A percentile compares a stretch with the other conserved stretches of the same genome.
Conservation (phyloP, 768 basidiomycete species). For the Pleurotus ostreatus region DNA sequence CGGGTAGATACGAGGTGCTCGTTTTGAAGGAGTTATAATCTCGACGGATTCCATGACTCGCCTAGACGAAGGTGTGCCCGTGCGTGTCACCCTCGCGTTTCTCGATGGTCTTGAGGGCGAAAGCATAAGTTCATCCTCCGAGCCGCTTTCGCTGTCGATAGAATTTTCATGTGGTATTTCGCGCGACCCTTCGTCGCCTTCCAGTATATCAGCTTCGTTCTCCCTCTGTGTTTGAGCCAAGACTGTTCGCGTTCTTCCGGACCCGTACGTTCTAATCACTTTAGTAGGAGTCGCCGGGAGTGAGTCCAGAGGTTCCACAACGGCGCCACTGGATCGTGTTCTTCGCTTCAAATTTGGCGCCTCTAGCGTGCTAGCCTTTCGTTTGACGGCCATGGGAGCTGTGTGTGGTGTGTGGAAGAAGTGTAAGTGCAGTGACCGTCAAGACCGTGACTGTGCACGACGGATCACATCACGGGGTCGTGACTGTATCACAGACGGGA, state of each 20-base stretch:
- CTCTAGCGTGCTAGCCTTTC: conserved; percentile 28
- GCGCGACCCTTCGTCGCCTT: background rate
- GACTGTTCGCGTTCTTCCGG: background rate
- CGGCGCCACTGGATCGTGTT: conserved; percentile 19
- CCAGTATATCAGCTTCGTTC: conserved; percentile 11
- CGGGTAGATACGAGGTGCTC: background rate
- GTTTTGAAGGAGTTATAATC: conserved; percentile 1
- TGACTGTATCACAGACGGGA: conserved; percentile 7
- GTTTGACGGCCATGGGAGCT: conserved; percentile 36
- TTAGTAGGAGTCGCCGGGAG: background rate
- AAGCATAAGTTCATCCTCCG: conserved; percentile 20
- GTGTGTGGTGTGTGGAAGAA: background rate
- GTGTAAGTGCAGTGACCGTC: background rate
- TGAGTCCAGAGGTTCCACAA: background rate
- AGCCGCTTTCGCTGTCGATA: background rate
- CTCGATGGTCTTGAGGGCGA: conserved; percentile 14
- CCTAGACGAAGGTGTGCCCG: background rate
- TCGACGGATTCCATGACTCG: conserved; percentile 7
- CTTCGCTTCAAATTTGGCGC: conserved; percentile 27
- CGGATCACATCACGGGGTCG: conserved; percentile 23
- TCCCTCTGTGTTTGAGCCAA: background rate
- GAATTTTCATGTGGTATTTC: background rate
- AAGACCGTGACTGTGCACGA: conserved; percentile 11
- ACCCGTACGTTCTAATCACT: background rate
- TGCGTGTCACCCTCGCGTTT: background rate